A percentile compares a stretch with the other conserved stretches of the same genome.
phyloP scores from a whole-genome alignment of 768 basidiomycete species.

The Termitomyces sp. region DNA sequence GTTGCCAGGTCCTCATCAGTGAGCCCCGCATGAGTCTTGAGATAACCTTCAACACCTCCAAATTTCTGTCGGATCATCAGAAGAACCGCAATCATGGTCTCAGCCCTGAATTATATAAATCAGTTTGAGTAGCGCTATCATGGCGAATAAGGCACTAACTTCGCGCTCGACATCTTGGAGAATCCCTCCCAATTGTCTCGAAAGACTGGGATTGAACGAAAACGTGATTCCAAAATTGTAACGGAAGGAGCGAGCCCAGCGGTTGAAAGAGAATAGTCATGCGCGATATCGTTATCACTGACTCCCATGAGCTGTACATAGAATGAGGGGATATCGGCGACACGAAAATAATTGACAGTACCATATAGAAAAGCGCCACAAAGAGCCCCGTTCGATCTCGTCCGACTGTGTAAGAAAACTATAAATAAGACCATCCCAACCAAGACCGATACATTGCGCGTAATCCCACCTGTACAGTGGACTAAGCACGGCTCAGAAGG shows the following conservation, averaged over 20 bases:
- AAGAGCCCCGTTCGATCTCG: slow-evolving; percentile 42
- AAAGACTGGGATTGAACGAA: slow-evolving; percentile 24
- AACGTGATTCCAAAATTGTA: slow-evolving; percentile 25
- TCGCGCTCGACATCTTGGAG: slow-evolving; percentile 30
- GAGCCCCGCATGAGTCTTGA: slow-evolving; percentile 25
- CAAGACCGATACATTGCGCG: not conserved
- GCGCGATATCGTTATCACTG: slow-evolving; percentile 32
- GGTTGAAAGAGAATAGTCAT: slow-evolving; percentile 37
- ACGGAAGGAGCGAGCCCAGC: slow-evolving; percentile 31
- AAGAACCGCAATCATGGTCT: slow-evolving; percentile 30
- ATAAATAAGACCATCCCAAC: not conserved
- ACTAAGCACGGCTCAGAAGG: slow-evolving; percentile 36
- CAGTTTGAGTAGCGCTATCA: not conserved
- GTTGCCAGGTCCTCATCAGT: slow-evolving; percentile 24
- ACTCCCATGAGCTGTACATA: slow-evolving; percentile 33
- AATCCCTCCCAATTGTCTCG: slow-evolving; percentile 31
- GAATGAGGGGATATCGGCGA: not conserved
- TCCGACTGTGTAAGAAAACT: slow-evolving; percentile 24
- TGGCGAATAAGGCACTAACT: slow-evolving; percentile 17
- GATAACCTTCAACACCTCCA: slow-evolving; percentile 32
- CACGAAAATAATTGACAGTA: slow-evolving; percentile 4
- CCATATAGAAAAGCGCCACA: slow-evolving; percentile 31
- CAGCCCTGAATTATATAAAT: slow-evolving; percentile 22
- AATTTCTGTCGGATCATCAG: slow-evolving; percentile 29
- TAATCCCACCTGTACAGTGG: slow-evolving; percentile 37